Conservation (phyloP, 352 stramenopile species). For the Blastocystis hominis region DNA sequence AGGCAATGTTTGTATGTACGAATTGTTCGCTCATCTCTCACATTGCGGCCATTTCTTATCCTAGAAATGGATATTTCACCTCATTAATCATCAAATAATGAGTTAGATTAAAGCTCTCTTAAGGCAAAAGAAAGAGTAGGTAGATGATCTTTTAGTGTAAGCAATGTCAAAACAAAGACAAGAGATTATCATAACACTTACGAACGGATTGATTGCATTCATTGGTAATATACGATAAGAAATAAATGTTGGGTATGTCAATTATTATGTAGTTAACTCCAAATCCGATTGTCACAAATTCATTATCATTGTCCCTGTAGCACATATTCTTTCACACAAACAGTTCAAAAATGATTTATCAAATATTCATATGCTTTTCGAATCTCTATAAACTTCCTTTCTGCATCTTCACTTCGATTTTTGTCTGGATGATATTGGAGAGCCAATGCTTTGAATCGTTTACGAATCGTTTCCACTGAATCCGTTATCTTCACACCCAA, state of each 20-base stretch:
- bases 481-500: conserved; percentile 21
- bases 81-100: no score
- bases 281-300: no score
- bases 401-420: background rate
- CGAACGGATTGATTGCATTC: no score
- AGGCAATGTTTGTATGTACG: no score
- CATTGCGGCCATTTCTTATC: no score
- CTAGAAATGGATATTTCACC: no score
- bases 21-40: no score
- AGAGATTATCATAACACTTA: no score
- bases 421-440: conserved; percentile 47
- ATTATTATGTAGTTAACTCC: background rate
- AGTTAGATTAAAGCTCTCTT: no score
- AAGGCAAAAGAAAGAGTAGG: no score
- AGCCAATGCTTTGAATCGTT: conserved; percentile 11
- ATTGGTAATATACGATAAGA: background rate
- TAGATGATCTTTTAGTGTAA: no score
- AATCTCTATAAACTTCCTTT: conserved; percentile 24
- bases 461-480: conserved; percentile 3
- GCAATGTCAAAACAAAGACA: no score
- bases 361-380: conserved; percentile 43
- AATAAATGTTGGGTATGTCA: background rate
- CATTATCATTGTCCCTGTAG: background rate
- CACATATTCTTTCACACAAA: background rate
- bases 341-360: background rate